These are phyloP conservation scores for Pyracantha coccinea DNA, from an alignment of 331 rosid species.

Conservation along the genomic window DNA sequence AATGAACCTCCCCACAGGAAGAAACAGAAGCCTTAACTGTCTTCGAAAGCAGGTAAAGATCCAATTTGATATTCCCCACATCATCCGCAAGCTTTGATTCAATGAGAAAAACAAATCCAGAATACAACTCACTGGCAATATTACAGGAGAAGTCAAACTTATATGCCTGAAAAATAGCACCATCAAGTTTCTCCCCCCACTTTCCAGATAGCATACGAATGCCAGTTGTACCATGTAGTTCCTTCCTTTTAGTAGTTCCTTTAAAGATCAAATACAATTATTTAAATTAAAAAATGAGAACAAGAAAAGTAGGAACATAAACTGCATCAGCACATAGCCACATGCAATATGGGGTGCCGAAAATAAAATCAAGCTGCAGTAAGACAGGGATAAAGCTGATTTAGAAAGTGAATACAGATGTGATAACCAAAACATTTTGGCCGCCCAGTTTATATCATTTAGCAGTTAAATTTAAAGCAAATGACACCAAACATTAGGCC, in stretches of 20 bases:
- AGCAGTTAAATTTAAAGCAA: background rate
- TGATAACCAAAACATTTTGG: background rate
- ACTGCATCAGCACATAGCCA: constrained; percentile 6
- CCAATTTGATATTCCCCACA: constrained; percentile 64
- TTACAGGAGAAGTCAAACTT: constrained; percentile 61
- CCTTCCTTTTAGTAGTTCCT: constrained; percentile 93
- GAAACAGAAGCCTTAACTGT: constrained; percentile 60
- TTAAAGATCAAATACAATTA: constrained; percentile 20
- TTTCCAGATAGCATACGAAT: constrained; percentile 57
- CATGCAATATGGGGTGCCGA: background rate
- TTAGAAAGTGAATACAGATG: background rate
- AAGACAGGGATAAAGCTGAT: background rate
- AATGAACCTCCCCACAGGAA: constrained; percentile 55
- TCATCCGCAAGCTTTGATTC: constrained; percentile 78
- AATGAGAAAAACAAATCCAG: constrained; percentile 65
- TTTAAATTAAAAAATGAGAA: background rate
- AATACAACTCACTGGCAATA: constrained; percentile 43
- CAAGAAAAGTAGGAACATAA: background rate
- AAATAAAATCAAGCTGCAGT: background rate
- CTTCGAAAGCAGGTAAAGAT: constrained; percentile 62
- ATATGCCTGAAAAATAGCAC: constrained; percentile 57
- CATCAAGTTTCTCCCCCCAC: constrained; percentile 52
- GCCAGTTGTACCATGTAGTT: constrained; percentile 64
- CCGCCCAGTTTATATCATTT: background rate
- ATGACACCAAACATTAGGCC: background rate